Conservation (phyloP, 2,329 filamentous ascomycete genomes). For the Trichoderma sp. region DNA sequence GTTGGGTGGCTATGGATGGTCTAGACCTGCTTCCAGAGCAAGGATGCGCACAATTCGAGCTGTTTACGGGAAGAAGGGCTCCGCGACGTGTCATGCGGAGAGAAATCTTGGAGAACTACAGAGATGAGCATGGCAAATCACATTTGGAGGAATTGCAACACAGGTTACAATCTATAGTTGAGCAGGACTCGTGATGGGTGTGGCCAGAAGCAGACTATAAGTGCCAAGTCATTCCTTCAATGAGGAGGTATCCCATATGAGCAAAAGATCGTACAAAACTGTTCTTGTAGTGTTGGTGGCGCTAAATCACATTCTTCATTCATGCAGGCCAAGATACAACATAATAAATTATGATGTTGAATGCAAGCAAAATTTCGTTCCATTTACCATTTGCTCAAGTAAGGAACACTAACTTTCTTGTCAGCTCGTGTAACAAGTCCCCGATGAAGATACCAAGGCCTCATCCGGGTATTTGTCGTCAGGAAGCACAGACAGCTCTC, state of each 20-base stretch:
- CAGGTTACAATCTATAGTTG: constrained; percentile 11
- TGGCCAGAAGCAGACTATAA: neutral
- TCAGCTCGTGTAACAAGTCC: neutral
- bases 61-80: constrained; percentile 10
- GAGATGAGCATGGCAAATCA: constrained; percentile 6
- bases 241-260: neutral
- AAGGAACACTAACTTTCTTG: neutral
- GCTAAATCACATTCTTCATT: neutral
- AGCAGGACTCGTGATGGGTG: neutral
- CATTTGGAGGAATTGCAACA: constrained; percentile 8
- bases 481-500: neutral
- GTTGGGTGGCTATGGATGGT: constrained; percentile 13
- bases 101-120: constrained; percentile 16
- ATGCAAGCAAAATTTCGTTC: neutral
- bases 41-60: constrained; percentile 9
- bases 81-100: constrained; percentile 12
- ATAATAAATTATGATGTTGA: no score
- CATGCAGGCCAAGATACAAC: no score
- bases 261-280: neutral
- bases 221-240: neutral
- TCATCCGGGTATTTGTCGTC: neutral
- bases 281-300: neutral
- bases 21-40: constrained; percentile 9
- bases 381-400: neutral
- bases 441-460: neutral